phyloP scores from a whole-genome alignment of 495 filamentous ascomycete genomes.

The Glonium stellatum region DNA sequence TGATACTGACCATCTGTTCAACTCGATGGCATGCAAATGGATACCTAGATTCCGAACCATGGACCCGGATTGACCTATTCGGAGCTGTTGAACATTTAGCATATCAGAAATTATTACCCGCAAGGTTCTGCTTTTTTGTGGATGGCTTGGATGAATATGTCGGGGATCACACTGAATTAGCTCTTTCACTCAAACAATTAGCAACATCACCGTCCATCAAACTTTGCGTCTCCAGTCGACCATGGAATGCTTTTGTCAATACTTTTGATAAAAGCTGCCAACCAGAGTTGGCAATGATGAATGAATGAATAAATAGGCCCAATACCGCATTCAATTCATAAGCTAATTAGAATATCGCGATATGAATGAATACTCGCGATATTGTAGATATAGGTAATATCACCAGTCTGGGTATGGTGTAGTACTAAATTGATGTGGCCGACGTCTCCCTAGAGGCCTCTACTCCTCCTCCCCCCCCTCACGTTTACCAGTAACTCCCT shows the following conservation, averaged over 20 bases:
- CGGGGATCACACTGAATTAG: slow-evolving; percentile 28
- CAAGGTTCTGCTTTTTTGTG: slow-evolving; percentile 42
- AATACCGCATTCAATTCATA: no score
- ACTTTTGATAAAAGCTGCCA: no score
- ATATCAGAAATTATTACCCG: background rate
- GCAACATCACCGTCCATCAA: slow-evolving; percentile 34
- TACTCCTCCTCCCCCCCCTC: no score
- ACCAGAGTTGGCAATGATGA: no score
- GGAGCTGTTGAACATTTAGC: background rate
- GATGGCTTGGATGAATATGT: slow-evolving; percentile 45
- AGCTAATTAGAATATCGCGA: no score
- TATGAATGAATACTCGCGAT: no score
- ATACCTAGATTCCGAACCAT: background rate
- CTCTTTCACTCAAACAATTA: slow-evolving; percentile 20
- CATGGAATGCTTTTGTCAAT: slow-evolving; percentile 41
- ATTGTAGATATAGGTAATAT: no score
- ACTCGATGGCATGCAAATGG: background rate
- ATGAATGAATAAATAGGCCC: no score
- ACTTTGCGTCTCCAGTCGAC: slow-evolving; percentile 45
- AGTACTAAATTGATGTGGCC: no score
- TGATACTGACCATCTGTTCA: slow-evolving; percentile 28
- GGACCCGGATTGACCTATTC: background rate
- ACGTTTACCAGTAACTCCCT: no score
- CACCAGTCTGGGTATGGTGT: no score
- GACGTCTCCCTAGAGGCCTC: no score